A percentile compares a stretch with the other conserved stretches of the same genome.
Conservation (phyloP, 163 green algal species). For the Scenedesmus sp. region DNA sequence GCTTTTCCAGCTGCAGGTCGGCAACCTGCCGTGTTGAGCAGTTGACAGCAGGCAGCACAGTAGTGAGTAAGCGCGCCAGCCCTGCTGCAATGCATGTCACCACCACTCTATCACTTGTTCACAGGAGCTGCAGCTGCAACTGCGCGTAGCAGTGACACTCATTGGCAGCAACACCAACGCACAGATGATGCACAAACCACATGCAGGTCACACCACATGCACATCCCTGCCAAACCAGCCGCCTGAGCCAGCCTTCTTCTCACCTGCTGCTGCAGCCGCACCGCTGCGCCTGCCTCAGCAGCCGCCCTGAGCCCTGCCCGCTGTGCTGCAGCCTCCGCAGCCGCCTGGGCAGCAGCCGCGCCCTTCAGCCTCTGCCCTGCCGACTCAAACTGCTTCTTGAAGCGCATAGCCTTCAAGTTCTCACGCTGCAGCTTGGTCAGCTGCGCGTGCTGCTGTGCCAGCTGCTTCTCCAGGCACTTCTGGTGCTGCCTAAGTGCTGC, state of each 20-base stretch:
- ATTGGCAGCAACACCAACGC: too few species aligned
- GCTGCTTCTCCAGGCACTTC: conserved; percentile 29
- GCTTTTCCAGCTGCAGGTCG: neutral
- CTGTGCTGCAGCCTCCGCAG: neutral
- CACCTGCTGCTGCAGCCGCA: conserved; percentile 27
- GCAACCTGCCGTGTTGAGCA: neutral
- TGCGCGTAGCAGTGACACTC: too few species aligned
- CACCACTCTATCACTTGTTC: too few species aligned
- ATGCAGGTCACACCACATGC: neutral
- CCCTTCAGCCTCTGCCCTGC: conserved; percentile 3
- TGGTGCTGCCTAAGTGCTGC: conserved; percentile 39
- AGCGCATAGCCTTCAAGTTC: conserved; percentile 26
- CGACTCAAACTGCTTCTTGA: conserved; percentile 3
- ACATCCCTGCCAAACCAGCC: neutral
- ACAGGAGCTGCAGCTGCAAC: neutral
- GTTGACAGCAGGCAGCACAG: neutral
- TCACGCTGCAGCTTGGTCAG: conserved; percentile 14
- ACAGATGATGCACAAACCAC: too few species aligned
- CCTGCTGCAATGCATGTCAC: too few species aligned
- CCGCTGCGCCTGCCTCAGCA: neutral
- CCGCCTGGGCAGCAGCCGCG: neutral
- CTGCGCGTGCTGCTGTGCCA: conserved; percentile 1
- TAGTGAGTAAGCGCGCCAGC: neutral
- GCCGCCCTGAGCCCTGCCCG: conserved; percentile 23
- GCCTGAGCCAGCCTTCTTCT: neutral